These are phyloP conservation scores for Canavalia ensiformis DNA, from an alignment of 306 rosid species.

Conservation along the genomic window DNA sequence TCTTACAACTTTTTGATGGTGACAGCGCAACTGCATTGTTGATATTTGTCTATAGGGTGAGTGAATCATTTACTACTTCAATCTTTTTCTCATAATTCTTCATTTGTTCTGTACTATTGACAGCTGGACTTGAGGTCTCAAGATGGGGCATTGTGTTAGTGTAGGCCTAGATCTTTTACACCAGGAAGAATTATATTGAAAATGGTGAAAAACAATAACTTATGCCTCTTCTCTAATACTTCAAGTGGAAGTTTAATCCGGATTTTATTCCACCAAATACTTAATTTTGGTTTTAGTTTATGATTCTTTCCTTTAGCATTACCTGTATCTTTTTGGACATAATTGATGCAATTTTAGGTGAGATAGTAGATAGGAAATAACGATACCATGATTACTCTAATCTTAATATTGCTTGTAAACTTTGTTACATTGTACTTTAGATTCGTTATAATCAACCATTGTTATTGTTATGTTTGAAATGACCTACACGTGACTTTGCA, in stretches of 20 bases:
- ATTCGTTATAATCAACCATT: too few relatives aligned
- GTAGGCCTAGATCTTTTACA: neutral
- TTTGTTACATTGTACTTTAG: too few relatives aligned
- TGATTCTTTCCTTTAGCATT: neutral
- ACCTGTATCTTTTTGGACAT: neutral
- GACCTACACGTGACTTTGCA: too few relatives aligned
- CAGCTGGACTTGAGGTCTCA: conserved; percentile 21
- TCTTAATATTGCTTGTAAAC: neutral
- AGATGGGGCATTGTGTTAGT: neutral
- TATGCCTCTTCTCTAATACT: neutral
- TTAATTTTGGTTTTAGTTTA: neutral
- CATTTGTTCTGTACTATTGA: neutral
- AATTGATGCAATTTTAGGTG: neutral
- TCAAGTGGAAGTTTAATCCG: neutral
- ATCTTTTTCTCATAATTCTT: neutral
- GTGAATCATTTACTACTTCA: conserved; percentile 7
- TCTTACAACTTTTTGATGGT: neutral
- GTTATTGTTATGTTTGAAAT: too few relatives aligned
- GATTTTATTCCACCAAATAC: neutral
- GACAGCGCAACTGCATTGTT: neutral
- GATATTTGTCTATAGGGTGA: neutral
- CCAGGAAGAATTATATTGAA: neutral
- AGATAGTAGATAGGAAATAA: neutral
- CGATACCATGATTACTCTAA: neutral
- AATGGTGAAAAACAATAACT: neutral